These are phyloP conservation scores for Hypoxylon sp. DNA, from an alignment of 2,329 filamentous ascomycete species.

Conservation along the genomic window DNA sequence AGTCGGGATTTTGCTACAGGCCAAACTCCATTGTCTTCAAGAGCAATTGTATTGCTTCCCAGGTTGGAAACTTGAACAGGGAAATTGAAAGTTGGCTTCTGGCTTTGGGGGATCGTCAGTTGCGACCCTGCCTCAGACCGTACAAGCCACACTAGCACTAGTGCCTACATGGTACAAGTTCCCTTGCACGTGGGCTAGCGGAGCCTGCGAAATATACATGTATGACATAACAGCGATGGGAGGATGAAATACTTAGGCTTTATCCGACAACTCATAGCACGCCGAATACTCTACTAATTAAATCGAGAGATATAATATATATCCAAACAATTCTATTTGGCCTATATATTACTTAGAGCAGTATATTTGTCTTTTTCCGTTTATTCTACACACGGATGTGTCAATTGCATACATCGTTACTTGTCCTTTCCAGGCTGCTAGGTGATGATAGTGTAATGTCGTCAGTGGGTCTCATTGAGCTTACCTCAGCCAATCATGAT, in stretches of 20 bases:
- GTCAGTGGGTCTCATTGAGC: constrained; percentile 23
- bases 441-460: constrained; percentile 7
- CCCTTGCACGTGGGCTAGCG: constrained; percentile 21
- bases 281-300: constrained; percentile 36
- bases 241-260: constrained; percentile 20
- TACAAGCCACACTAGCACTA: constrained; percentile 6
- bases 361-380: constrained; percentile 23
- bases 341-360: not conserved
- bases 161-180: not conserved
- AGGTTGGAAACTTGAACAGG: constrained; percentile 17
- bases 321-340: not conserved
- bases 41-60: constrained; percentile 34
- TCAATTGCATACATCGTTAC: not conserved
- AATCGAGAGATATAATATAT: constrained; percentile 5
- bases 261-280: constrained; percentile 35
- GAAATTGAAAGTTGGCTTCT: constrained; percentile 36
- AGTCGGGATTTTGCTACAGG: constrained; percentile 46
- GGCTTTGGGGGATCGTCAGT: constrained; percentile 33
- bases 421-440: not conserved
- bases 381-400: constrained; percentile 12
- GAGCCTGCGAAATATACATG: constrained; percentile 30
- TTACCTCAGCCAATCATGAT: constrained; percentile 26
- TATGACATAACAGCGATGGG: constrained; percentile 39
- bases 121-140: constrained; percentile 21
- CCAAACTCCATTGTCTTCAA: constrained; percentile 44